Evolutionary conservation across 306 rosid genomes (phyloP).

Genomic region (Parietaria judaica): DNA sequence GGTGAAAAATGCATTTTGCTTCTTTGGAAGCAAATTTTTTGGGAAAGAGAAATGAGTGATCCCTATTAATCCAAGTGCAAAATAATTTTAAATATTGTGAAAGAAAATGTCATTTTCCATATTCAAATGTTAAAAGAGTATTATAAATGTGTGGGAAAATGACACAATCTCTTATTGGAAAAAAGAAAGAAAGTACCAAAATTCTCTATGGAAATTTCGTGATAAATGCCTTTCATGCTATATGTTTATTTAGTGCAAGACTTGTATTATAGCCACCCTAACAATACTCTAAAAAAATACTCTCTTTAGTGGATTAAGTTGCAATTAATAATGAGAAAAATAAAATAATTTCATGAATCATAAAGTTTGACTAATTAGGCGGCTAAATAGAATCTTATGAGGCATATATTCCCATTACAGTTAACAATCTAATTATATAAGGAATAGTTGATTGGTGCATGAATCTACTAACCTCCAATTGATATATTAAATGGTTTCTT

Average conservation of each 20-base stretch:
- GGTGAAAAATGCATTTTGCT: no score
- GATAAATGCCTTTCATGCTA: no score
- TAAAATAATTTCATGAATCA: background rate
- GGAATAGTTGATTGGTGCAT: conserved; percentile 4
- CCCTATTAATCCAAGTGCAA: no score
- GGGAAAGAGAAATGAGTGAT: no score
- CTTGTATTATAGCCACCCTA: no score
- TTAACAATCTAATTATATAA: background rate
- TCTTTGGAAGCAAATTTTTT: no score
- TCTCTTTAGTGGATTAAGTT: background rate
- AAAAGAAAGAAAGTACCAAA: background rate
- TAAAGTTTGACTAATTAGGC: conserved; percentile 1
- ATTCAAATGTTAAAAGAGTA: no score
- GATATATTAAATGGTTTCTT: background rate
- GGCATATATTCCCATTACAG: background rate
- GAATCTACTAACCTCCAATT: background rate
- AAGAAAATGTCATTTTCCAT: no score
- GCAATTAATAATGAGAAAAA: background rate
- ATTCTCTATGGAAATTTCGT: background rate
- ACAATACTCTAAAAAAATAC: background rate
- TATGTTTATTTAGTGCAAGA: no score
- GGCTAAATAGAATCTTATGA: background rate
- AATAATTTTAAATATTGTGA: background rate
- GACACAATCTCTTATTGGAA: background rate
- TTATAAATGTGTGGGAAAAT: background rate